These are phyloP conservation scores for Rhizopogon rudus DNA, from an alignment of 768 basidiomycete genomes.

Conservation along the genomic window DNA sequence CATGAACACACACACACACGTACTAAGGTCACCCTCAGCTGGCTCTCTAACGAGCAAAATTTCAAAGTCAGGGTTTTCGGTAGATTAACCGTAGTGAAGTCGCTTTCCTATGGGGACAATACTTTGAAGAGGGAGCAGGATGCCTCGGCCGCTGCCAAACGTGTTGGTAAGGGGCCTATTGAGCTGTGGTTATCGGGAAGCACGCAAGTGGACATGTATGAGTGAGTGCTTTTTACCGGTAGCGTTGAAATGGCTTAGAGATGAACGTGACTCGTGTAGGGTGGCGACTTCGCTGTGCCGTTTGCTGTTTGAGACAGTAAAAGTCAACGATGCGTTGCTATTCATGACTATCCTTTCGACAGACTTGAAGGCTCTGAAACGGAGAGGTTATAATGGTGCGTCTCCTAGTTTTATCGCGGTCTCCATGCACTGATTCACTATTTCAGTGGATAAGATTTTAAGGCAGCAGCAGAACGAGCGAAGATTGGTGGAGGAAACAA, in stretches of 20 bases:
- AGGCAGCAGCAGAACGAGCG: conserved; percentile 74
- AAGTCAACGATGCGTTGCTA: conserved; percentile 82
- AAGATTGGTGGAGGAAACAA: conserved; percentile 45
- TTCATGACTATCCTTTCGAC: conserved; percentile 95
- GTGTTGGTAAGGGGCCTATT: conserved; percentile 52
- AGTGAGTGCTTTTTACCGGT: conserved; percentile 48
- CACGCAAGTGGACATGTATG: conserved; percentile 83
- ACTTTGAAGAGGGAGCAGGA: conserved; percentile 54
- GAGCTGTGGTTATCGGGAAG: conserved; percentile 76
- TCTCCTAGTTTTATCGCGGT: background rate
- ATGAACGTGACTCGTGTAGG: conserved; percentile 33
- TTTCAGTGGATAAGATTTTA: conserved; percentile 82
- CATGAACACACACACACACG: conserved; percentile 78
- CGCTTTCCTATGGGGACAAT: conserved; percentile 47
- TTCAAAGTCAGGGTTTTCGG: conserved; percentile 68
- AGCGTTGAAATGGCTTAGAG: conserved; percentile 1
- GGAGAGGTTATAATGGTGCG: conserved; percentile 83
- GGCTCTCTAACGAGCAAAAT: conserved; percentile 59
- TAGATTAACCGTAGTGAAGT: conserved; percentile 59
- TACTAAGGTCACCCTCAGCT: conserved; percentile 55
- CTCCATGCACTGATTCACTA: background rate
- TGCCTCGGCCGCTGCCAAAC: conserved; percentile 67
- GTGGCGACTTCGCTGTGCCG: conserved; percentile 83
- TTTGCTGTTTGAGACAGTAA: conserved; percentile 69
- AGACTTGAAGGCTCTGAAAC: conserved; percentile 72